Base-by-base conservation (phyloP, 2,329 filamentous ascomycete species). In the Corynespora cassiicola region DNA sequence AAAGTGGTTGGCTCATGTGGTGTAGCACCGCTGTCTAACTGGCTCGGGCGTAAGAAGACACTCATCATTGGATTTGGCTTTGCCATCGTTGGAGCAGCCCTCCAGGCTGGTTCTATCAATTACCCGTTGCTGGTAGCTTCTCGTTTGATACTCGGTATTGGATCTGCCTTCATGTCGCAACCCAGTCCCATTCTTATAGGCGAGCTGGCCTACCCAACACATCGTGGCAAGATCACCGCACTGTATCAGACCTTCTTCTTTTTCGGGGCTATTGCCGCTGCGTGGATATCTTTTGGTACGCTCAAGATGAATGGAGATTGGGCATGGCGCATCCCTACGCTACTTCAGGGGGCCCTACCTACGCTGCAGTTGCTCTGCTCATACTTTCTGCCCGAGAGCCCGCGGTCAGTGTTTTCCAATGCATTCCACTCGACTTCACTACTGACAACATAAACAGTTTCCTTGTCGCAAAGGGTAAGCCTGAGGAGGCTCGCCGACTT, bases 361-460 rank as follows among this genome's bases (percentile, higher is more conserved):
- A 40, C 66, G 7, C 51, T 63, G 57, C 70, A 77, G 41, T 62
- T 78, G 7, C 31, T 61, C 5, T 47, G 33, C 35, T 36, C 47
- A 31, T 45, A 31, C 33, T 32, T 34, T 24, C 70, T 80, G 4
- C 81, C 81, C 0, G 81, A 85, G 45, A 79, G 74, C 2, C 82
- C 81, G 3, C 71, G 82, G 23, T 85, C 76, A 72, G 74, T 21
- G 72, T 79, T 41, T 78, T 79, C 21, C 69, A 37, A 12, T 24
- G 36, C 26, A 21, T 42, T 40, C 21, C 33, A 40, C 5, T 12
- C 18, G 11, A 42, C 37, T 15, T 12, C 42, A 31, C 36, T 29
- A n/a, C n/a, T 45, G 1, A 36, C 39, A 2, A 36, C 44, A 47
- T 80, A 77, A 1, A 80, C 81, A 65, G 80, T 37, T 84, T 79